Conservation (phyloP, 2,329 filamentous ascomycete genomes). For the Chaetomium sp. region DNA sequence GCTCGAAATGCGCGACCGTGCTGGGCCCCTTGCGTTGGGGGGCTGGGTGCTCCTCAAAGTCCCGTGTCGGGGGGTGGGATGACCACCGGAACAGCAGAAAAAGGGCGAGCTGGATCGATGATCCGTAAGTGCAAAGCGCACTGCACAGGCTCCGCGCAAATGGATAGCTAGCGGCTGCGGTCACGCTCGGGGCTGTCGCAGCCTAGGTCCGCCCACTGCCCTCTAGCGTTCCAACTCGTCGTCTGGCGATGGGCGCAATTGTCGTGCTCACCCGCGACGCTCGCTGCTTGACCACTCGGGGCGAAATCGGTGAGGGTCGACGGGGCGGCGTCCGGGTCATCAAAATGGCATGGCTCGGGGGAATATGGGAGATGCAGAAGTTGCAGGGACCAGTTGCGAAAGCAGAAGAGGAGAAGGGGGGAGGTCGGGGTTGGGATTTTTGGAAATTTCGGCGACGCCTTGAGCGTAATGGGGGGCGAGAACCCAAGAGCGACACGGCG, state of each 20-base stretch:
- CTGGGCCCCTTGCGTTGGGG: neutral
- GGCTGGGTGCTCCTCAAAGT: neutral
- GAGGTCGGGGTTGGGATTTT: conserved; percentile 35
- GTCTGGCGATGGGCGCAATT: conserved; percentile 29
- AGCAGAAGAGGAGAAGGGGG: conserved; percentile 29
- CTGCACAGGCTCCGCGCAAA: neutral
- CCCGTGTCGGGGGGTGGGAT: neutral
- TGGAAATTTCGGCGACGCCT: conserved; percentile 37
- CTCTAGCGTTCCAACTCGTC: neutral
- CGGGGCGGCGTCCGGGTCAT: conserved; percentile 34
- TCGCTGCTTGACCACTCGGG: conserved; percentile 33
- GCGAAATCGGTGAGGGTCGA: conserved; percentile 35
- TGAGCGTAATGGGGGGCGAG: conserved; percentile 35
- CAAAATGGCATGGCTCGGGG: conserved; percentile 36
- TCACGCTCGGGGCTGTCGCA: neutral
- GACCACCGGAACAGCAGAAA: conserved; percentile 7
- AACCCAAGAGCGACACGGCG: conserved; percentile 35
- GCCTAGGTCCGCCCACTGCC: neutral
- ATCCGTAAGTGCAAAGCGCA: neutral
- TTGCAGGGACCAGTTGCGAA: conserved; percentile 30
- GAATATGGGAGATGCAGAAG: conserved; percentile 23
- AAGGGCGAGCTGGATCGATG: neutral
- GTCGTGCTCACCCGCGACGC: conserved; percentile 32
- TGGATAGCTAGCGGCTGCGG: neutral
- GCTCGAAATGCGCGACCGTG: conserved; percentile 10